These are phyloP conservation scores for Aureobasidium sp. DNA, from an alignment of 2,329 filamentous ascomycete species.

Conservation along the genomic window DNA sequence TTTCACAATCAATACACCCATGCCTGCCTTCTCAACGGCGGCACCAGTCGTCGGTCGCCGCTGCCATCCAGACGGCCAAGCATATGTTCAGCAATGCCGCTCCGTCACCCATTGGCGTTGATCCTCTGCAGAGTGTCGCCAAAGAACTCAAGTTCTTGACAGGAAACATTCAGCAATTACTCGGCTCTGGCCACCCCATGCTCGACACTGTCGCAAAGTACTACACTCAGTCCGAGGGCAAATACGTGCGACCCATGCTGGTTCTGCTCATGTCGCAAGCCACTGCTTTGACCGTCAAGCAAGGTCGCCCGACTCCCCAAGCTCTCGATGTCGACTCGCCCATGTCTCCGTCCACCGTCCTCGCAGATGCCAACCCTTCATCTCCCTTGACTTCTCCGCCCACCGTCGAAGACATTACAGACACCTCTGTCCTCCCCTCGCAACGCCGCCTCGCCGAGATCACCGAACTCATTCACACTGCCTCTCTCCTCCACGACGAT, in stretches of 20 bases:
- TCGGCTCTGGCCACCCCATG: slow-evolving; percentile 89
- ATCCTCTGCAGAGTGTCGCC: slow-evolving; percentile 81
- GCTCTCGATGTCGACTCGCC: slow-evolving; percentile 48
- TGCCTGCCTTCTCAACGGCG: slow-evolving; percentile 20
- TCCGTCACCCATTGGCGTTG: slow-evolving; percentile 61
- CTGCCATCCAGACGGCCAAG: slow-evolving; percentile 60
- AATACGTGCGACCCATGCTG: slow-evolving; percentile 89
- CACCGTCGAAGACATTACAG: slow-evolving; percentile 36
- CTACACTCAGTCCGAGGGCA: slow-evolving; percentile 93
- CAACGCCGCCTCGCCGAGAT: slow-evolving; percentile 92
- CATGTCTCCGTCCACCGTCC: slow-evolving; percentile 54
- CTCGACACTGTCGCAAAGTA: slow-evolving; percentile 95
- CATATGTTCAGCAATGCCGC: slow-evolving; percentile 65
- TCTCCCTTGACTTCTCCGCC: slow-evolving; percentile 47
- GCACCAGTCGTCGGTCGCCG: slow-evolving; percentile 59
- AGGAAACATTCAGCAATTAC: slow-evolving; percentile 84
- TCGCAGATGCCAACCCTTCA: slow-evolving; percentile 78
- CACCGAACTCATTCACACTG: slow-evolving; percentile 94
- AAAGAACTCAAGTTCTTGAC: slow-evolving; percentile 96
- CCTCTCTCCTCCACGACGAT: slow-evolving; percentile 93
- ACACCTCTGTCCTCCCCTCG: slow-evolving; percentile 75
- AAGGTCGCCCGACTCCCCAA: slow-evolving; percentile 30
- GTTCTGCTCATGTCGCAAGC: slow-evolving; percentile 95
- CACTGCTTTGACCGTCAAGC: slow-evolving; percentile 70
- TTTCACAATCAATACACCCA: slow-evolving; percentile 17